These are phyloP conservation scores for Tuber aestivum DNA, from an alignment of 495 filamentous ascomycete species.

Conservation along the genomic window DNA sequence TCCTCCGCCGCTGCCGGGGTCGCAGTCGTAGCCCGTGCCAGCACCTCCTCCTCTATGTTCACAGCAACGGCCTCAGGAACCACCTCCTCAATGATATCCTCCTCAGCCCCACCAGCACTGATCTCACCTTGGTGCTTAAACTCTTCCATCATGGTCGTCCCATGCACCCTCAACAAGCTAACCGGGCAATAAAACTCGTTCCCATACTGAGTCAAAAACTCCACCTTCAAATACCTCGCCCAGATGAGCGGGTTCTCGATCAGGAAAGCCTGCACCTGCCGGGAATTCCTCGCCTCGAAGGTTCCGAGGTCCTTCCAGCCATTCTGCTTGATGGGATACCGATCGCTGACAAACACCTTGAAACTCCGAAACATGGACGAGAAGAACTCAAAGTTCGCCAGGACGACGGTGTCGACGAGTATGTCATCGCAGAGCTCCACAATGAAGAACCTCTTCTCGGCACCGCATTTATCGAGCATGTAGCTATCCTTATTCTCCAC, in stretches of 20 bases:
- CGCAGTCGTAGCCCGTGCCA: background rate
- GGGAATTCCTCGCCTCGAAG: constrained; percentile 82
- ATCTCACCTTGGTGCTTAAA: constrained; percentile 70
- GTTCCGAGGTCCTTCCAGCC: constrained; percentile 87
- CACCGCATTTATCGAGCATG: constrained; percentile 87
- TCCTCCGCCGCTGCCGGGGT: constrained; percentile 7
- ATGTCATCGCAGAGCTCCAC: constrained; percentile 89
- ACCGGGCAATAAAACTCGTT: constrained; percentile 95
- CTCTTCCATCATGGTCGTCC: constrained; percentile 93
- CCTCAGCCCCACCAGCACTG: too few relatives aligned
- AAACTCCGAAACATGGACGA: constrained; percentile 91
- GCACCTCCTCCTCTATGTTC: constrained; percentile 17
- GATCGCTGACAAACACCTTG: constrained; percentile 80
- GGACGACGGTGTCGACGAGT: constrained; percentile 85
- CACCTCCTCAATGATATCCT: constrained; percentile 42
- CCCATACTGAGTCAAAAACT: constrained; percentile 89
- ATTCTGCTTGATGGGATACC: constrained; percentile 84
- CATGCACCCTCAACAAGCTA: constrained; percentile 84
- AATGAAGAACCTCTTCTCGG: constrained; percentile 86
- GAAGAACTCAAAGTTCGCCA: constrained; percentile 97
- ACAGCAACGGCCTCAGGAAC: constrained; percentile 44
- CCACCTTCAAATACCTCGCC: constrained; percentile 84
- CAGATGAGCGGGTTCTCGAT: constrained; percentile 91
- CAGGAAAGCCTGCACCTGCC: constrained; percentile 89
- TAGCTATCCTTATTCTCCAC: constrained; percentile 98